These are phyloP conservation scores for Nemania serpens DNA, from an alignment of 2,329 filamentous ascomycete species.

Conservation along the genomic window DNA sequence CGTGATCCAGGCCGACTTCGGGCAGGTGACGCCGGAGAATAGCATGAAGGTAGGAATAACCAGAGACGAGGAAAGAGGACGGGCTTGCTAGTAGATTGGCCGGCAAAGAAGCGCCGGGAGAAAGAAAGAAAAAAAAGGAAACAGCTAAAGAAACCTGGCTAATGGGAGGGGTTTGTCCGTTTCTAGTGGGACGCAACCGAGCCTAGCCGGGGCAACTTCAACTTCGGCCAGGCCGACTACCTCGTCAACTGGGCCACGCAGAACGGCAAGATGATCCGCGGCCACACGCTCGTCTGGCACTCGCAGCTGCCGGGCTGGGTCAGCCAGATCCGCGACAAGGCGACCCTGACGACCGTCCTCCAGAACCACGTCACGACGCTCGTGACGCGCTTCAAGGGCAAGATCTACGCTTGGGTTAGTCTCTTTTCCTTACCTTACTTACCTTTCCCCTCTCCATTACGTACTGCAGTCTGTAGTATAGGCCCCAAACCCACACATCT, in stretches of 20 bases:
- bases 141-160: background rate
- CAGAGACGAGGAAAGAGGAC: background rate
- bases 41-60: conserved; percentile 45
- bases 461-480: too few relatives aligned
- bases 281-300: conserved; percentile 71
- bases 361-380: conserved; percentile 63
- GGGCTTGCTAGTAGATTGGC: too few relatives aligned
- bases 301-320: conserved; percentile 65
- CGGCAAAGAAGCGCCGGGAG: too few relatives aligned
- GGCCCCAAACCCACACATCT: too few relatives aligned
- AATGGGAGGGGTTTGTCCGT: background rate
- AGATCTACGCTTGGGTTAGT: conserved; percentile 51
- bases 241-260: conserved; percentile 61
- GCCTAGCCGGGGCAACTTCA: conserved; percentile 54
- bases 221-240: conserved; percentile 60
- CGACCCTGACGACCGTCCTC: conserved; percentile 57
- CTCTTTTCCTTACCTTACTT: conserved; percentile 43
- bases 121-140: too few relatives aligned
- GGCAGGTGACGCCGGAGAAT: conserved; percentile 70
- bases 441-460: background rate
- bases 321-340: conserved; percentile 44
- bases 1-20: conserved; percentile 65
- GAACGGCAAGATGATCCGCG: conserved; percentile 64
- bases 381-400: conserved; percentile 64
- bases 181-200: conserved; percentile 66